Conservation (phyloP, 225 moss, liverwort and hornwort genomes). For the Asterella californica region DNA sequence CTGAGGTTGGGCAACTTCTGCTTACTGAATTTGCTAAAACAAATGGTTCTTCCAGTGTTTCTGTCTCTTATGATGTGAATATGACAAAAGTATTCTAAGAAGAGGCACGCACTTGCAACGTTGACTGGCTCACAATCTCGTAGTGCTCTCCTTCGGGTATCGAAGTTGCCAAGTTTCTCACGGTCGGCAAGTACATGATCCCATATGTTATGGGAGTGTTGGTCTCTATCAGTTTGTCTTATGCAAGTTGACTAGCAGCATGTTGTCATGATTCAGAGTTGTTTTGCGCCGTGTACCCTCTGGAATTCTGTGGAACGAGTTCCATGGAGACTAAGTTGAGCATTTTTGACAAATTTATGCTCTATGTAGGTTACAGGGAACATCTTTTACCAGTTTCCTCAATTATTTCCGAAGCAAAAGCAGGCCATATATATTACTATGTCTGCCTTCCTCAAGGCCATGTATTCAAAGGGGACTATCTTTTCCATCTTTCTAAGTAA, state of each 20-base stretch:
- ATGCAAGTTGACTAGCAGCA: background rate
- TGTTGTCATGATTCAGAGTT: background rate
- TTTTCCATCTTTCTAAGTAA: slow-evolving; percentile 74
- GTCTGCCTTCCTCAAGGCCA: slow-evolving; percentile 61
- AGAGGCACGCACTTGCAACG: background rate
- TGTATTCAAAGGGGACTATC: slow-evolving; percentile 70
- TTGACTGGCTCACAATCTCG: background rate
- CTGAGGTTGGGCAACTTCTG: slow-evolving; percentile 52
- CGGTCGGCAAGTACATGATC: no score
- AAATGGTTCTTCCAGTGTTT: background rate
- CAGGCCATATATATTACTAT: slow-evolving; percentile 61
- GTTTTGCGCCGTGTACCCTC: background rate
- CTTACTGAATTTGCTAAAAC: background rate
- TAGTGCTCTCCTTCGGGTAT: background rate
- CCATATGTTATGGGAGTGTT: background rate
- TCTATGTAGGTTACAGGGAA: slow-evolving; percentile 69
- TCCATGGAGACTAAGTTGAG: background rate
- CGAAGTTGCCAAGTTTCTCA: background rate
- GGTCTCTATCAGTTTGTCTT: background rate
- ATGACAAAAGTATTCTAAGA: background rate
- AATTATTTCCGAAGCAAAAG: slow-evolving; percentile 87
- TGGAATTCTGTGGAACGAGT: background rate
- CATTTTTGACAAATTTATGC: slow-evolving; percentile 23
- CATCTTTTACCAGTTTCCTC: slow-evolving; percentile 84
- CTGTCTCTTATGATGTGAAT: background rate